These are phyloP conservation scores for Cornus suecica DNA, from an alignment of 148 eudicot genomes.

Conservation along the genomic window DNA sequence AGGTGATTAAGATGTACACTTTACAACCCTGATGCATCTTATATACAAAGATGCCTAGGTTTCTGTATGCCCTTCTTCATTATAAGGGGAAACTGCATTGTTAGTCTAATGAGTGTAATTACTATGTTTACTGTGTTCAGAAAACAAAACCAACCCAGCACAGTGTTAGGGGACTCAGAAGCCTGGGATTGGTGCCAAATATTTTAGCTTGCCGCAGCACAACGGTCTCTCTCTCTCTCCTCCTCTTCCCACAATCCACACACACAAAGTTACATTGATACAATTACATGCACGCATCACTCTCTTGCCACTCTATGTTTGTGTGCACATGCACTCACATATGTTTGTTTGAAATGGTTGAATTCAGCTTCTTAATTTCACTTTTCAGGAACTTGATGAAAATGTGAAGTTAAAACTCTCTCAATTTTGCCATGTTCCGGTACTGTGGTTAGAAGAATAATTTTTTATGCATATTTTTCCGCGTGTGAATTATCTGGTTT, in stretches of 20 bases:
- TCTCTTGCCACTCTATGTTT: neutral
- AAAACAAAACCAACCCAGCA: constrained; percentile 99
- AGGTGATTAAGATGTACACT: constrained; percentile 8
- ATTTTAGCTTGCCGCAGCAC: constrained; percentile 96
- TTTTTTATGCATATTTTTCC: neutral
- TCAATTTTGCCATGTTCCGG: constrained; percentile 95
- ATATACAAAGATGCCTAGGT: neutral
- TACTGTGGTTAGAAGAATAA: constrained; percentile 18
- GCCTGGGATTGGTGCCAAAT: constrained; percentile 82
- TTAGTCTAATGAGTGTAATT: constrained; percentile 13
- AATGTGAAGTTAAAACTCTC: constrained; percentile 80
- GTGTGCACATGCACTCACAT: neutral
- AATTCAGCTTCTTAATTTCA: constrained; percentile 12
- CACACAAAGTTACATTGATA: no score
- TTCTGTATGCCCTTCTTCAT: neutral
- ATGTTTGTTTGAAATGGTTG: neutral
- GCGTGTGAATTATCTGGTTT: neutral
- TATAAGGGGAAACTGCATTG: neutral
- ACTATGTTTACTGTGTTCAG: constrained; percentile 36
- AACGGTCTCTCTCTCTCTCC: constrained; percentile 44
- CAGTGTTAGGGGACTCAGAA: constrained; percentile 87
- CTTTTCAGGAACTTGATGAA: constrained; percentile 68
- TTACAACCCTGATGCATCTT: neutral
- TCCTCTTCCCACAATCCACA: neutral
- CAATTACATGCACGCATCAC: neutral